A percentile compares a stretch with the other conserved stretches of the same genome.
Evolutionary conservation across 176 grass and related monocot species (phyloP).

Genomic region (Cenchrus fungigraminus): DNA sequence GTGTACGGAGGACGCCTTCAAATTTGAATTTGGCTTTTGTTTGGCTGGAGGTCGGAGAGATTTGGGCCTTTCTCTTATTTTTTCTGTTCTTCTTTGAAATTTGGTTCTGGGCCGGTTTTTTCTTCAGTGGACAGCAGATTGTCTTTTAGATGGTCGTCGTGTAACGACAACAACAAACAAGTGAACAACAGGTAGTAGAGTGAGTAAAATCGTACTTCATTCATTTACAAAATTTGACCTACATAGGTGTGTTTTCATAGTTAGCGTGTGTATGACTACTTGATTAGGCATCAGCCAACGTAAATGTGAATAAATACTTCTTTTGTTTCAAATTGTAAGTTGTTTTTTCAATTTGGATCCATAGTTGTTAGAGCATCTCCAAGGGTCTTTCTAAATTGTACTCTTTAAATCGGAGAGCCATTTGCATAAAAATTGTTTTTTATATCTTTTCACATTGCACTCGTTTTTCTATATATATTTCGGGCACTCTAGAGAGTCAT

Average conservation of each 20-base stretch:
- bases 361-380: too few species aligned
- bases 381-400: too few species aligned
- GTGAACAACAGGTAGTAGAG: too few species aligned
- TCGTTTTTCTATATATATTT: too few species aligned
- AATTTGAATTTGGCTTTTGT: constrained; percentile 28
- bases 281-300: background rate
- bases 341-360: too few species aligned
- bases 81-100: background rate
- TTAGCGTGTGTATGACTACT: background rate
- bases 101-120: background rate
- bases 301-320: too few species aligned
- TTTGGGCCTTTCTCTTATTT: constrained; percentile 6
- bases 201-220: background rate
- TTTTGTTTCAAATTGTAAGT: too few species aligned
- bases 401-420: too few species aligned
- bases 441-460: too few species aligned
- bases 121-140: background rate
- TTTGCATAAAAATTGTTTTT: too few species aligned
- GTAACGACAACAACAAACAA: background rate
- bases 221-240: background rate
- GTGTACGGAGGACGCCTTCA: background rate
- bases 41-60: constrained; percentile 5
- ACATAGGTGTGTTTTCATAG: background rate
- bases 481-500: too few species aligned
- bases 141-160: background rate